Base-by-base conservation (phyloP, 1,139 yeast species). In the Candida sojae region DNA sequence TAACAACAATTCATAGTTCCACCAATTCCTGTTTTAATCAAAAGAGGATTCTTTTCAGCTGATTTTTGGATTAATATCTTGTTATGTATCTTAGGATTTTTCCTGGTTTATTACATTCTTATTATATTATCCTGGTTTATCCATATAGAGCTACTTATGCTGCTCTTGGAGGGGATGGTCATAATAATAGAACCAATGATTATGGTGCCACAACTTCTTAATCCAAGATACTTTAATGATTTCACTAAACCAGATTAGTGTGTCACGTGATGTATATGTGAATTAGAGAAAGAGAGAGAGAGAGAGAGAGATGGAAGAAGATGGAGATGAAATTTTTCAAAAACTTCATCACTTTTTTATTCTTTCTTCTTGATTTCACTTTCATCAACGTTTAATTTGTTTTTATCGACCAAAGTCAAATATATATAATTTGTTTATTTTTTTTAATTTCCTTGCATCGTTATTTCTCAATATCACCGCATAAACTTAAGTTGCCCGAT, bases 1-100 rank as follows among this genome's bases (percentile, higher is more conserved):
- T 25, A 26, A 33, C 35, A 37, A 13, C 28, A 17, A 9, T 26
- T 11, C 13, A 12, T 8, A 61, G 62, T 88, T 45, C 97, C 97
- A 5, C 96, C 96, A 5, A 70, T 89, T 32, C 92, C 96, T 9
- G 96, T 90, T 29, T 78, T 85, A 54, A 68, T 89, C 55, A 88
- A 88, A 66, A 73, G 91, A 54, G 96, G 96, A 0, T 65, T 86
- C 57, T 80, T 80, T 58, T 80, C 90, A 5, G 82, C 84, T 34
- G 95, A 86, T 59, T 80, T 85, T 57, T 73, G 84, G 67, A 84
- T 90, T 59, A 91, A 90, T 66, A 74, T 91, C 47, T 77, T 88
- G 34, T 75, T 91, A 46, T 88, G 92, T 66, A 57, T 86, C 45
- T 73, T 91, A 45, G 96, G 97, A 3, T 87, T 82, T 66, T 64